A percentile compares a stretch with the other conserved stretches of the same genome.
Evolutionary conservation across 2,329 filamentous ascomycete genomes (phyloP).

Genomic region (Aspergillus uvarum): DNA sequence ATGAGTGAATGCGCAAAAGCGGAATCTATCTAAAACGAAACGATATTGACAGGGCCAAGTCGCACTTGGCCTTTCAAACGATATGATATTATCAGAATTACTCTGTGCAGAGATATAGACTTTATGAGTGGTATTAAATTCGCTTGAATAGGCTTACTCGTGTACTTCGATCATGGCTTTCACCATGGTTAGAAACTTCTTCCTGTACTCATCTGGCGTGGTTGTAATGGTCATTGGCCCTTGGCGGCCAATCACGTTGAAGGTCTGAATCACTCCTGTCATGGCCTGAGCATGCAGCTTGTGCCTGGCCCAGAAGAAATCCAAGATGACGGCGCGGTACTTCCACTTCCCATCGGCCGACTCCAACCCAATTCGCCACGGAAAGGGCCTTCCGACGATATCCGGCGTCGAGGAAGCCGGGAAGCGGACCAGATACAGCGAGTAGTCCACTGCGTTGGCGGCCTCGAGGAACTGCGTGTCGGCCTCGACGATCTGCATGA

Average conservation of each 20-base stretch:
- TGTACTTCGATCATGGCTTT: conserved; percentile 45
- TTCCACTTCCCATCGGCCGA: conserved; percentile 65
- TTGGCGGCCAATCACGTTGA: conserved; percentile 62
- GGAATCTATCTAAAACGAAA: not conserved
- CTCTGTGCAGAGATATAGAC: not conserved
- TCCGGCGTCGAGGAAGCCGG: conserved; percentile 41
- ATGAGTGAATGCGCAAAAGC: conserved; percentile 8
- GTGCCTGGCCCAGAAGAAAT: conserved; percentile 79
- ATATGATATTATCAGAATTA: not conserved
- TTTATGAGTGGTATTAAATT: not conserved
- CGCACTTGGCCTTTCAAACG: not conserved
- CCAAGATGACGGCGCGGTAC: conserved; percentile 66
- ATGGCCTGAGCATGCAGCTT: conserved; percentile 65
- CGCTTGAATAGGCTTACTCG: not conserved
- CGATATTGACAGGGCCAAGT: not conserved
- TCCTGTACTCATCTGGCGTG: conserved; percentile 64
- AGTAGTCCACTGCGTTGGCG: conserved; percentile 71
- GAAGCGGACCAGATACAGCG: conserved; percentile 66
- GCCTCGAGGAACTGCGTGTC: conserved; percentile 65
- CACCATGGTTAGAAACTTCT: conserved; percentile 56
- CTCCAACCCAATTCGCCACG: conserved; percentile 62
- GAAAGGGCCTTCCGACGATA: conserved; percentile 33
- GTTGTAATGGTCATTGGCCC: conserved; percentile 76
- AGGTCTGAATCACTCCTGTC: conserved; percentile 63
- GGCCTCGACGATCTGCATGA: conserved; percentile 56